Evolutionary conservation across 805 yeast genomes (phyloP), one percentile per base, ranked within the genome.

Genomic region (Candida caryicola): DNA sequence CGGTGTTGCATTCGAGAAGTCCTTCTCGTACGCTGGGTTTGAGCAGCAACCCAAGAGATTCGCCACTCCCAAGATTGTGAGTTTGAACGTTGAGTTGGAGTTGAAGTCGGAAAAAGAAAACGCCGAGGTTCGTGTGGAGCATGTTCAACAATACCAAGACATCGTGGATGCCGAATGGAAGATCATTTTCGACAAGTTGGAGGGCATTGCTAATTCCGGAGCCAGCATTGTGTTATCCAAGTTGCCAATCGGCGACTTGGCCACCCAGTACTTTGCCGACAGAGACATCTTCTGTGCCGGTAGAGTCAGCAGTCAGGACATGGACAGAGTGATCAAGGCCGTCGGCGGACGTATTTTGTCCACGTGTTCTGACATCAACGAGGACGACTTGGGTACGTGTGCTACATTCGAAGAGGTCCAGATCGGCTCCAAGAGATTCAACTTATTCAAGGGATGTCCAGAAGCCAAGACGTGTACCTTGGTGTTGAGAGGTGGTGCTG

Each of bases 111-210:
- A 93, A 69, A 91, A 89, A 71, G 99, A 93, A 63, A 93, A 93
- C 59, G 99, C 99, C 7, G 99, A 93, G 71, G 98, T 93, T 23
- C 79, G 99, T 51, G 93, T 93, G 35, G 95, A 87, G 54, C 84
- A 89, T 60, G 97, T 93, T 39, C 76, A 79, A 41, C 97, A 91
- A 54, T 93, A 93, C 66, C 99, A 93, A 70, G 88, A 83, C 23
- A 84, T 93, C 41, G 99, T 93, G 14, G 98, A 93, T 64, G 99
- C 99, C n/a, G 99, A 93, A 66, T 93, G 99, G 98, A 79, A 86
- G 60, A 85, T 93, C 49, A 93, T 93, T 49, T 74, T 85, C 54
- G 77, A 83, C 57, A 93, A 93, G 66, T 76, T 93, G 50, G 84
- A 86, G 55, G 82, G 87, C 36, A 84, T 93, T 48, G 82, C 79